phyloP scores from a whole-genome alignment of 768 basidiomycete species.

The Inosperma sp. region DNA sequence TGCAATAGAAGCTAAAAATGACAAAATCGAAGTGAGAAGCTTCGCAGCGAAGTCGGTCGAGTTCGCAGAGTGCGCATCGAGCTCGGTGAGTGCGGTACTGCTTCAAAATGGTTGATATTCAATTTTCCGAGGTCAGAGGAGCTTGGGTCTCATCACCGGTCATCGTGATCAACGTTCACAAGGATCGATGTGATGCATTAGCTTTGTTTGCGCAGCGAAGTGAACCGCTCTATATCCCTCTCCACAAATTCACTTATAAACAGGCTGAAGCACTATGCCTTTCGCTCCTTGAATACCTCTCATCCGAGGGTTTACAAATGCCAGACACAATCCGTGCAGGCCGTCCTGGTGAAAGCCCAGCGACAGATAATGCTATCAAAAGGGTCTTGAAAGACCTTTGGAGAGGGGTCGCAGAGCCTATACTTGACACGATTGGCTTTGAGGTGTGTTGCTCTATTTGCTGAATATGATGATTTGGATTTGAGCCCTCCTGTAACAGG shows the following conservation, averaged over 20 bases:
- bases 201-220: constrained; percentile 5
- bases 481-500: neutral
- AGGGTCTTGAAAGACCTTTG: neutral
- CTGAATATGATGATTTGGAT: neutral
- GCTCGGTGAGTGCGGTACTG: too few relatives aligned
- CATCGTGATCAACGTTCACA: too few relatives aligned
- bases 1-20: too few relatives aligned
- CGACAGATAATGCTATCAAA: neutral
- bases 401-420: constrained; percentile 7
- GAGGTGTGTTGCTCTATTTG: neutral
- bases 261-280: constrained; percentile 1
- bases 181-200: constrained; percentile 24
- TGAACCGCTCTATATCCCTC: constrained; percentile 11
- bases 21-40: too few relatives aligned
- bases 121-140: too few relatives aligned
- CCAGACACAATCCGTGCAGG: neutral
- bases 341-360: neutral
- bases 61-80: too few relatives aligned
- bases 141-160: too few relatives aligned
- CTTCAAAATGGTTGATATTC: too few relatives aligned
- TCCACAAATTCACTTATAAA: constrained; percentile 7
- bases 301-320: neutral
- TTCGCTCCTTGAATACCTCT: neutral
- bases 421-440: neutral
- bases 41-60: too few relatives aligned